phyloP scores from a whole-genome alignment of 2,329 filamentous ascomycete genomes.

The Aspergillus sergii region DNA sequence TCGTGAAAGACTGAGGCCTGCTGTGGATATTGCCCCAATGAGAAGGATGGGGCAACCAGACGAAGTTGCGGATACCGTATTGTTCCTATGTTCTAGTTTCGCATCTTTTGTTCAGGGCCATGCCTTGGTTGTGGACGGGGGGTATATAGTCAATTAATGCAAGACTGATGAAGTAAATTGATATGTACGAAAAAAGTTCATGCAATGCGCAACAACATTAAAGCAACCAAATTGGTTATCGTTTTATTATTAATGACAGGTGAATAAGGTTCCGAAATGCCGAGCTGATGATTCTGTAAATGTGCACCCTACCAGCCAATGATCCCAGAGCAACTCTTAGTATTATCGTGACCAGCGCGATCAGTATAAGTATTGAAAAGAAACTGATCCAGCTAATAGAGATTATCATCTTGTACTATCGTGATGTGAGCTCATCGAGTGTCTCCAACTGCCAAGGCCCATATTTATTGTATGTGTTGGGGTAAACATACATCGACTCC shows the following conservation, averaged over 20 bases:
- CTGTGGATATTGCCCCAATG: constrained; percentile 54
- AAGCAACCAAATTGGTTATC: constrained; percentile 37
- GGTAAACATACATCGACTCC: constrained; percentile 2
- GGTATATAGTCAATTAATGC: constrained; percentile 49
- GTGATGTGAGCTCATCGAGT: not conserved
- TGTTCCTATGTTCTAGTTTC: constrained; percentile 54
- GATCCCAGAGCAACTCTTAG: not conserved
- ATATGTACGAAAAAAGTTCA: not conserved
- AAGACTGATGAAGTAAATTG: not conserved
- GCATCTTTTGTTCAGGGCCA: constrained; percentile 57
- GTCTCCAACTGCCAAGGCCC: constrained; percentile 15
- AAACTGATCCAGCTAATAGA: not conserved
- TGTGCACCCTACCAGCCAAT: not conserved
- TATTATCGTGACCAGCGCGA: not conserved
- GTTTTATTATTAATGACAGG: constrained; percentile 10
- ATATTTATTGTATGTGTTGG: constrained; percentile 1
- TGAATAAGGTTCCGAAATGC: not conserved
- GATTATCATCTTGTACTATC: not conserved
- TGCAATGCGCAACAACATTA: not conserved
- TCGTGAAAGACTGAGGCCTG: constrained; percentile 42
- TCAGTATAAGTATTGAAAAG: not conserved
- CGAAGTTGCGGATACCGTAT: constrained; percentile 53
- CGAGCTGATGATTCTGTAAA: not conserved
- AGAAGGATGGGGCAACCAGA: constrained; percentile 53
- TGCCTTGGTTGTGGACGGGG: constrained; percentile 57